Evolutionary conservation across 352 stramenopile species (phyloP).

Genomic region (Aphanomyces astaci): DNA sequence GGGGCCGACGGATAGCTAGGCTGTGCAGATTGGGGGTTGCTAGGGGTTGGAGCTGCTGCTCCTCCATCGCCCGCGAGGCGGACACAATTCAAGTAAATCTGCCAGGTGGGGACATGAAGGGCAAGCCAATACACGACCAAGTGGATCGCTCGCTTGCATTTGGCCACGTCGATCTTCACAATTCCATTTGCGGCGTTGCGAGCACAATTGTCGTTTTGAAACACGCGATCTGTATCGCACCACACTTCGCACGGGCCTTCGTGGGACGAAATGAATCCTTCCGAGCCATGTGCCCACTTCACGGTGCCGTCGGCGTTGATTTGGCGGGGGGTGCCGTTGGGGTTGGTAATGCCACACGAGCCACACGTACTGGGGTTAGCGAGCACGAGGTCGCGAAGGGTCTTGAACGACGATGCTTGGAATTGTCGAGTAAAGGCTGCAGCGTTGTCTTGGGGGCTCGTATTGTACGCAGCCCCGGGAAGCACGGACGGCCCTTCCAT

Average conservation of each 20-base stretch:
- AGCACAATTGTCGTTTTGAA: slow-evolving; percentile 33
- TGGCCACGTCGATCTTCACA: slow-evolving; percentile 5
- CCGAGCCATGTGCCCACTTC: slow-evolving; percentile 18
- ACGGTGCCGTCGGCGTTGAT: not conserved
- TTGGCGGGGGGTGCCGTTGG: slow-evolving; percentile 6
- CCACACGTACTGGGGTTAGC: not conserved
- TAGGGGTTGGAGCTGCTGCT: not conserved
- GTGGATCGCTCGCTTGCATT: slow-evolving; percentile 27
- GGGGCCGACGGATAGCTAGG: not conserved
- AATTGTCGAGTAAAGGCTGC: slow-evolving; percentile 1
- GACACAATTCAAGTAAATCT: slow-evolving; percentile 37
- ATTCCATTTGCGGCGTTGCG: not conserved
- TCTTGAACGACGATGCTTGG: slow-evolving; percentile 11
- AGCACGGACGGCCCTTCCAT: not conserved
- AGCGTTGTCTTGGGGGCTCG: slow-evolving; percentile 9
- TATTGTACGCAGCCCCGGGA: slow-evolving; percentile 8
- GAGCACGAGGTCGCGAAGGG: slow-evolving; percentile 6
- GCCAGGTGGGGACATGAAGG: slow-evolving; percentile 30
- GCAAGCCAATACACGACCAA: slow-evolving; percentile 40
- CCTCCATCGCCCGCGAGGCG: not conserved
- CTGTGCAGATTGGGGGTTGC: not conserved
- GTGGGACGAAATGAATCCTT: slow-evolving; percentile 32
- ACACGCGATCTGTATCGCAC: slow-evolving; percentile 30
- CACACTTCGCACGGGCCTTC: slow-evolving; percentile 33
- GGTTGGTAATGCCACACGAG: slow-evolving; percentile 1